These are phyloP conservation scores for Plasmodium gonderi DNA, from an alignment of 169 alveolate genomes.

Conservation along the genomic window DNA sequence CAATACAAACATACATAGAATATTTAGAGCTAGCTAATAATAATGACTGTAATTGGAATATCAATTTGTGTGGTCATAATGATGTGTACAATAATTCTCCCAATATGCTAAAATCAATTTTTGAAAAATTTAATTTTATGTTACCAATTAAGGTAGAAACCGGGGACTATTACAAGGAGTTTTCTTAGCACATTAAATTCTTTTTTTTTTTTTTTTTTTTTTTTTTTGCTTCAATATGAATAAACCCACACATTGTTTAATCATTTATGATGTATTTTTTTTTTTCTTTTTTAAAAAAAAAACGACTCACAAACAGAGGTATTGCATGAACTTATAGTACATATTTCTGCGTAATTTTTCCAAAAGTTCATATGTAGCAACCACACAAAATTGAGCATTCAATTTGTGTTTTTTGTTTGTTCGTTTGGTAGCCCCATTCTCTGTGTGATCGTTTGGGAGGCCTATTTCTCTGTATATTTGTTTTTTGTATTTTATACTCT, in stretches of 20 bases:
- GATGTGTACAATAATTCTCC: not conserved
- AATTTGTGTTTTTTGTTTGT: not conserved
- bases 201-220: not conserved
- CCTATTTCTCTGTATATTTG: too few relatives aligned
- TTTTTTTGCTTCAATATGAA: too few relatives aligned
- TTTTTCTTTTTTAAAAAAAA: not conserved
- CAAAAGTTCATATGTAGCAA: not conserved
- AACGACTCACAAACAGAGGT: not conserved
- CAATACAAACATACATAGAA: slow-evolving; percentile 54
- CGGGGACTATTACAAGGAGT: slow-evolving; percentile 45
- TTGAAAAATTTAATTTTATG: slow-evolving; percentile 21
- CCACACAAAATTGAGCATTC: not conserved
- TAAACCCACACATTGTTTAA: too few relatives aligned
- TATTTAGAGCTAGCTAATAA: slow-evolving; percentile 32
- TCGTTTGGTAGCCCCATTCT: too few relatives aligned
- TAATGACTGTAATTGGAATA: not conserved
- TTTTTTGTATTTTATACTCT: not conserved
- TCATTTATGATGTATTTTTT: not conserved
- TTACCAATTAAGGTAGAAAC: slow-evolving; percentile 63
- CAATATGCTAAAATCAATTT: not conserved
- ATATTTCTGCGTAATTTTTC: not conserved
- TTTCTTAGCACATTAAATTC: slow-evolving; percentile 1
- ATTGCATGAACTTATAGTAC: not conserved
- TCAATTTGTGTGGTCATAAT: not conserved
- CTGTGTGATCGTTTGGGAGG: too few relatives aligned